Evolutionary conservation across 345 rosid genomes (phyloP), one percentile per base, ranked within the genome.

Genomic region (Heritiera fomes): DNA sequence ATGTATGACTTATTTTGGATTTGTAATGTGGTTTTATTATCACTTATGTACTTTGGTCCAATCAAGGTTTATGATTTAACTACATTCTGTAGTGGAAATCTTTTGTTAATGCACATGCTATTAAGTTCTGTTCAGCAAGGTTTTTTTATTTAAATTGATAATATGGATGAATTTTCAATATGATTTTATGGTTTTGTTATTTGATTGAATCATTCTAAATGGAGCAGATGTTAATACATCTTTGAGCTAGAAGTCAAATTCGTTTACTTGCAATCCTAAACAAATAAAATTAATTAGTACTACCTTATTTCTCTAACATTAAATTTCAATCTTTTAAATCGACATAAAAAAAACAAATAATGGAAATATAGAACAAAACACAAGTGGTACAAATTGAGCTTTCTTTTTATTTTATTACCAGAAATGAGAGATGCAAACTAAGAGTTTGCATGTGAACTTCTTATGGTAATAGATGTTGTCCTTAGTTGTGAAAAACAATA

Each of bases 351-450:
- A 34, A 34, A 34, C 38, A 34, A 34, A 65, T 49, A 11, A 40
- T 78, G 15, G 67, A 13, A 52, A 71, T 32, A 32, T 0, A 71
- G 45, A 28, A 58, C 6, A 66, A 47, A 23, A 71, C 64, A 67
- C 0, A 62, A 47, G 18, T 40, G 43, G 63, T 47, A 28, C 2
- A n/a, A 73, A 55, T 9, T 56, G 17, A 73, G 32, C 18, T n/a
- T 38, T 40, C 55, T 18, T 43, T 55, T 34, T 40, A 17, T n/a
- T 59, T 53, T 2, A 32, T 83, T 53, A 96, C 99, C 99, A 96
- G 91, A 92, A 94, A 66, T 97, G 98, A 86, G 98, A 96, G 53
- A 98, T 94, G 90, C 99, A 96, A 85, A 96, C 99, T 76, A 96
- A 82, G 45, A 96, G 28, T 23, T 23, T 23, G 28, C 28, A 23